Base-by-base conservation (phyloP, 83 land plant species). In the Diphasiastrum complanatum region DNA sequence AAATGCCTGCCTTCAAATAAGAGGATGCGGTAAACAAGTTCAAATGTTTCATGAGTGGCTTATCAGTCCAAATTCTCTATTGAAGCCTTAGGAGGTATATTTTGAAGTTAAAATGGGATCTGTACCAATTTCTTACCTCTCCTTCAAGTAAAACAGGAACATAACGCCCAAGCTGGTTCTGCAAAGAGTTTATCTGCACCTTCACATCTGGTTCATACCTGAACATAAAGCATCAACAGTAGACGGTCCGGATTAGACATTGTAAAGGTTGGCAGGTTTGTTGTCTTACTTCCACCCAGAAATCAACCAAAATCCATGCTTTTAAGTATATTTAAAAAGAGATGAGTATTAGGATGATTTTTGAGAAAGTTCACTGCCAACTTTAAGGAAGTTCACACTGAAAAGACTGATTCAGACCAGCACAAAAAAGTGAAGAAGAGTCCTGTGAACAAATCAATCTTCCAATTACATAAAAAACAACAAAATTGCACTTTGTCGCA, bases 111-210 rank as follows among this genome's bases (percentile, higher is more conserved):
- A n/a, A n/a, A n/a, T n/a, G n/a, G n/a, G n/a, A n/a, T n/a, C n/a
- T n/a, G n/a, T n/a, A n/a, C n/a, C n/a, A n/a, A 26, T 40, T 35
- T 37, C 72, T 18, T 43, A 87, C 93, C 89, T 87, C 89, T 68
- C 76, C 83, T 29, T 47, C 43, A 1, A 87, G 73, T 23, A 66
- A 53, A 29, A 84, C 72, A n/a, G 81, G 76, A 62, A 71, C 72
- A 79, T 84, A 87, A 31, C 93, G 86, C 34, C 40, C 24, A 14
- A 87, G 83, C 63, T 79, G 70, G 61, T 79, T 87, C 47, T 84
- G 78, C 47, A 87, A 71, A 26, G 58, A 31, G 37, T 60, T 43
- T 58, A 73, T 55, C 18, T 83, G 77, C 47, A 68, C 73, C 60
- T 70, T 78, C 10, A 22, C 20, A 55, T 82, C 74, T 35, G 63